Conservation (phyloP, 495 filamentous ascomycete genomes). For the Neurospora sublineolata region DNA sequence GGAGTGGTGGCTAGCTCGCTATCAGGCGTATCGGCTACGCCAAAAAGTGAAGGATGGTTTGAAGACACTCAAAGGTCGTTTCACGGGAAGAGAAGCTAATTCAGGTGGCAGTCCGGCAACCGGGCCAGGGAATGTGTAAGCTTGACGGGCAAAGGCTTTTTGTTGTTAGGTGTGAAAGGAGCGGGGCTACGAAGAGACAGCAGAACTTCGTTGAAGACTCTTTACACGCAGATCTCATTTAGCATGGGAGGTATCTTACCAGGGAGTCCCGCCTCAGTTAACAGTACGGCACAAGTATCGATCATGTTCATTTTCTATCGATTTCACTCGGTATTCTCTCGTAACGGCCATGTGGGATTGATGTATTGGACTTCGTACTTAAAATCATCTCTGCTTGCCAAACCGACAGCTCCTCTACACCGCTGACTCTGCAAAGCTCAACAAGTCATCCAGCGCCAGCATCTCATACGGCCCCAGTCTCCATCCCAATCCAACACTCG, state of each 20-base stretch:
- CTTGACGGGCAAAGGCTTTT: neutral
- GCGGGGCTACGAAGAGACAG: neutral
- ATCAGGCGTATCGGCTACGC: neutral
- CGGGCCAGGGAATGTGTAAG: neutral
- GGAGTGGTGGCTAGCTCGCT: neutral
- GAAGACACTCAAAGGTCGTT: neutral
- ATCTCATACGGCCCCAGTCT: conserved; percentile 26
- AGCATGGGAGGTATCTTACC: neutral
- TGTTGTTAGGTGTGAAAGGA: neutral
- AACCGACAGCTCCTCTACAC: neutral
- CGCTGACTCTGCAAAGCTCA: conserved; percentile 25
- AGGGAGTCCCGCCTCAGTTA: neutral
- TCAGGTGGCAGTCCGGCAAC: neutral
- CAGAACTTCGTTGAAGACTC: neutral
- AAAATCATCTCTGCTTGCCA: neutral
- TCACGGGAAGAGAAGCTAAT: neutral
- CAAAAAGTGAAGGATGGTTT: neutral
- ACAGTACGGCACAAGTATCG: neutral
- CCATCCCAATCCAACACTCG: conserved; percentile 27
- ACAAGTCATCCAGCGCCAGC: conserved; percentile 27
- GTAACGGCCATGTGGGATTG: neutral
- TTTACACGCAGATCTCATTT: neutral
- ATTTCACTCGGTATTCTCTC: neutral
- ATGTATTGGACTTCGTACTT: neutral
- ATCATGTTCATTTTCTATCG: neutral